Base-by-base conservation (phyloP, 106 monocot species). In the Allium fistulosum region DNA sequence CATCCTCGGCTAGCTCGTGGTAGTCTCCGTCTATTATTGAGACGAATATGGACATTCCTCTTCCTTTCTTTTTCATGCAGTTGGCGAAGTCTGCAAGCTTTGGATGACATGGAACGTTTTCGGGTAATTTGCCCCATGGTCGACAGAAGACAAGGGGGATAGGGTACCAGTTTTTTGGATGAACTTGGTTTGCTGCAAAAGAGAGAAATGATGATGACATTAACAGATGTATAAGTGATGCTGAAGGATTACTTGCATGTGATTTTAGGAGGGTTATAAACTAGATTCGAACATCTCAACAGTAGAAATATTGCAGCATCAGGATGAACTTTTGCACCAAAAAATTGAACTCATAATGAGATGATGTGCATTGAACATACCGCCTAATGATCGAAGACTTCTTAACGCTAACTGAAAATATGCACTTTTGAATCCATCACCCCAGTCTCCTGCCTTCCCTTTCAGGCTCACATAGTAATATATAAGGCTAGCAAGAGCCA, bases 31-130 rank as follows among this genome's bases (percentile, higher is more conserved):
- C 97, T 0, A 99, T 84, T 53, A 92, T 92, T 0, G 92, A 92
- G 14, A 79, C 86, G 46, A 92, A 99, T 46, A 99, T 89, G 8
- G 97, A 93, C 97, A 99, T 93, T 13, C 97, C 92, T 49, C 92
- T 86, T 13, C 97, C 97, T 70, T 99, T 99, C 76, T 99, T 99
- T 79, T 99, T 99, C 89, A 99, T 83, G 77, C 88, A 99, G 61
- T 99, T 99, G 14, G 97, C 97, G 51, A 99, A 99, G 72, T 99
- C 97, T 46, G 97, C 97, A 59, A 99, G 97, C 77, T 99, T 92
- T 7, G 97, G 92, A 75, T 99, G 97, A n/a, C 97, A 99, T 2
- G 97, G 97, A 12, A 92, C 92, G 18, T 99, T 90, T 62, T 99
- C 97, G 16, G 97, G 97, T n/a, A 99, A 78, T 72, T 87, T 99